Conservation (phyloP, 768 basidiomycete genomes). For the Psilocybe tampanensis region DNA sequence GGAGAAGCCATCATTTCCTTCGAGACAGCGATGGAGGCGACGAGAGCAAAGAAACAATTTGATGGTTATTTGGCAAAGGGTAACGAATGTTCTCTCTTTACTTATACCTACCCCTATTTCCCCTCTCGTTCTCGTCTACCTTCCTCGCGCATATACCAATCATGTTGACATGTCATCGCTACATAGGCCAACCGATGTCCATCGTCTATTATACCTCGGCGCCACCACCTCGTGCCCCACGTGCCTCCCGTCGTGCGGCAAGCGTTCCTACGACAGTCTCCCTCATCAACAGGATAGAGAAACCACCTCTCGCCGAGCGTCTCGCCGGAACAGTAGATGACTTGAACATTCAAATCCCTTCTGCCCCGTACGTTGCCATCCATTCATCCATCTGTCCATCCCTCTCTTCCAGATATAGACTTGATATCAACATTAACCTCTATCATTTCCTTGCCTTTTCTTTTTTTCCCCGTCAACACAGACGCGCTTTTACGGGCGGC, state of each 20-base stretch:
- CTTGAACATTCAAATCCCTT: slow-evolving; percentile 30
- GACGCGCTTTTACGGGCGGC: slow-evolving; percentile 32
- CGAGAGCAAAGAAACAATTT: slow-evolving; percentile 80
- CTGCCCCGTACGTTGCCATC: slow-evolving; percentile 37
- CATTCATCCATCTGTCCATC: not conserved
- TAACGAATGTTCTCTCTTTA: slow-evolving; percentile 31
- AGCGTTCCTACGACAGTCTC: slow-evolving; percentile 59
- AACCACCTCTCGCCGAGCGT: slow-evolving; percentile 69
- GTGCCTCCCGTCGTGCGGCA: slow-evolving; percentile 42
- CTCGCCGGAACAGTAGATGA: slow-evolving; percentile 48
- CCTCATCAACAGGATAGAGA: slow-evolving; percentile 75
- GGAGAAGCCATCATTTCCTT: slow-evolving; percentile 82
- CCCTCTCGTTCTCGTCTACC: not conserved
- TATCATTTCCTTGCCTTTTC: not conserved
- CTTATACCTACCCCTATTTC: not conserved
- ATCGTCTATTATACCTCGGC: slow-evolving; percentile 57
- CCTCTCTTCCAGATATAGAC: not conserved
- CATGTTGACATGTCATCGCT: not conserved
- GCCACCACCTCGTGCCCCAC: slow-evolving; percentile 46
- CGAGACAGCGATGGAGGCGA: slow-evolving; percentile 79
- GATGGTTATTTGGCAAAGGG: slow-evolving; percentile 90
- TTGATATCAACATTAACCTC: not conserved
- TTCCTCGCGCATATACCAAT: not conserved
- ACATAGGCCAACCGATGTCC: slow-evolving; percentile 76
- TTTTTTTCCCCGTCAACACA: slow-evolving; percentile 6